Evolutionary conservation across 75 land plant genomes (phyloP), one percentile per base, ranked within the genome.

Genomic region (Cunninghamia lanceolata): DNA sequence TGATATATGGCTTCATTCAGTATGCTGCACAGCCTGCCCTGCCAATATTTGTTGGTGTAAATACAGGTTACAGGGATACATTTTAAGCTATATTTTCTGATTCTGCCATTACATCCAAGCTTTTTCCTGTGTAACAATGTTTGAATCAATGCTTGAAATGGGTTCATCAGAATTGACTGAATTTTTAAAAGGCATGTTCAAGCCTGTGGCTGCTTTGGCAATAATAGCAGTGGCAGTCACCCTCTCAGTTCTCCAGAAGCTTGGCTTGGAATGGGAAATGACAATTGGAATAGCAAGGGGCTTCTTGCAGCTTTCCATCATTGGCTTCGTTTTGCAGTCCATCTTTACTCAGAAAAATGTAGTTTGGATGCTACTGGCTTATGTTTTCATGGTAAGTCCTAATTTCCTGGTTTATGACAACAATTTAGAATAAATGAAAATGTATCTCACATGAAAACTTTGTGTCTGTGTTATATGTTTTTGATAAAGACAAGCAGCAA

Each of bases 281-380:
- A 77, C 87, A 15, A 91, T 91, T 85, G 87, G 97, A 21, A 89
- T 94, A 54, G 73, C 90, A 75, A 88, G 99, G 59, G 93, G 96
- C 34, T 95, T 95, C 81, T 81, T 95, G n/a, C 99, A 97, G 91
- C 92, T 97, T 53, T 90, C 96, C 30, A 79, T 95, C 14, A 94
- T 95, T 83, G 99, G 97, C 10, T 94, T 97, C 80, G 97, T 95
- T 21, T 91, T 97, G 21, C 90, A 97, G 87, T 97, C 94, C 87
- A 93, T 97, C 73, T 95, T 97, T 86, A 87, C 63, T 15, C 97
- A 95, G 90, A 82, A 91, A 40, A 96, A 89, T 76, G 86, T 54
- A 19, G 40, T 16, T 1, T 96, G 97, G 97, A 96, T 96, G 86
- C 30, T 95, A 28, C 87, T 94, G 3, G 99, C 95, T 53, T 96